These are phyloP conservation scores for Cyclotella baltica DNA, from an alignment of 108 stramenopile species.

Conservation along the genomic window DNA sequence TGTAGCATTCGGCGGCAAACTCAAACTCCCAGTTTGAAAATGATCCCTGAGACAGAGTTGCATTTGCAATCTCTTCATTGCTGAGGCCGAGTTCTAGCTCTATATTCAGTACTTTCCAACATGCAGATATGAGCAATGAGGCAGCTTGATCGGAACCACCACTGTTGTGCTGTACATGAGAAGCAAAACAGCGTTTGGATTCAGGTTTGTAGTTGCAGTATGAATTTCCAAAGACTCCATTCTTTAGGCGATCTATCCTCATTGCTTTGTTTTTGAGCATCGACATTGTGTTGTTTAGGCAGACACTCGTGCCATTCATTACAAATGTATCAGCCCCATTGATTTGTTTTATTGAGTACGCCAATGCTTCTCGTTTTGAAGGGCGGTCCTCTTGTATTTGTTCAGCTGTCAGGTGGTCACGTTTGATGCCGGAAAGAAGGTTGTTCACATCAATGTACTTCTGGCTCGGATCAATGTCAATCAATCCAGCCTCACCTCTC, in stretches of 20 bases:
- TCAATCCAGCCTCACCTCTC: neutral
- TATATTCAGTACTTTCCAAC: no score
- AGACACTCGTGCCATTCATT: neutral
- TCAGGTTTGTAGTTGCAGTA: neutral
- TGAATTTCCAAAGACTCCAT: neutral
- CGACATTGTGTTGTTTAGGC: neutral
- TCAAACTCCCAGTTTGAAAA: no score
- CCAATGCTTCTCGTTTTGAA: neutral
- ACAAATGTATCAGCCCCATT: neutral
- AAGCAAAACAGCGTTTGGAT: neutral
- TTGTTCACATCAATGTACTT: neutral
- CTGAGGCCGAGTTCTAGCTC: no score
- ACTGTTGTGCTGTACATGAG: no score
- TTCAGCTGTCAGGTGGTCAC: neutral
- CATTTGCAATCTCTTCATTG: no score
- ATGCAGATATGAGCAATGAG: no score
- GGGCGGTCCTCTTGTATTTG: neutral
- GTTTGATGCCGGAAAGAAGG: neutral
- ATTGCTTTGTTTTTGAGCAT: neutral
- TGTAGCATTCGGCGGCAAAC: no score
- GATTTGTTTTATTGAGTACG: neutral
- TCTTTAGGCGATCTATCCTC: neutral
- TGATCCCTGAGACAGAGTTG: no score
- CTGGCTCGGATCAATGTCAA: neutral
- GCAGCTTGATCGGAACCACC: no score